A percentile compares a stretch with the other conserved stretches of the same genome.
Conservation (phyloP, 495 filamentous ascomycete genomes). For the Aspergillus hancockii region DNA sequence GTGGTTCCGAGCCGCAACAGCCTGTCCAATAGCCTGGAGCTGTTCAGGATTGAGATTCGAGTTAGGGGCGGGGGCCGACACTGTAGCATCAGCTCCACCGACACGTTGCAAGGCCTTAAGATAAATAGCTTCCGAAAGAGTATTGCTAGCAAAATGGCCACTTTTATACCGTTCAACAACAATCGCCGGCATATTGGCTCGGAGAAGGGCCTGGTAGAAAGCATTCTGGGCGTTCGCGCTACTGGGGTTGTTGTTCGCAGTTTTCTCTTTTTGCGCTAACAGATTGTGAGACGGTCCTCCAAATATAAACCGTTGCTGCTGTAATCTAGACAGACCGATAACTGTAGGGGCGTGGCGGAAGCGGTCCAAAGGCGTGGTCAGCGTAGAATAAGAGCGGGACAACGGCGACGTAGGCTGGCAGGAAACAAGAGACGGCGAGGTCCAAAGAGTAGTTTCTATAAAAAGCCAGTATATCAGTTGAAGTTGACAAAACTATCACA, state of each 20-base stretch:
- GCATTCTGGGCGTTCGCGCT: constrained; percentile 85
- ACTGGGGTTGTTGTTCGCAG: constrained; percentile 86
- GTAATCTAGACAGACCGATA: constrained; percentile 27
- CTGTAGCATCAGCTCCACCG: constrained; percentile 53
- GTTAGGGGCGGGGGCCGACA: constrained; percentile 31
- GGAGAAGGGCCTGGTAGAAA: constrained; percentile 89
- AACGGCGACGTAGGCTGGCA: constrained; percentile 20
- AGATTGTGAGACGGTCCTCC: constrained; percentile 57
- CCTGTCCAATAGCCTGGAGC: constrained; percentile 82
- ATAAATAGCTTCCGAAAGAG: constrained; percentile 71
- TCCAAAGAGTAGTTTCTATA: constrained; percentile 25
- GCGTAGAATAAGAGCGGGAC: constrained; percentile 40
- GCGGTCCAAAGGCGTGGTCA: constrained; percentile 31
- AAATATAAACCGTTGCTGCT: constrained; percentile 55
- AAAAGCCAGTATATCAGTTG: neutral
- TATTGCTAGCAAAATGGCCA: constrained; percentile 78
- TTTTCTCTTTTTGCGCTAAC: constrained; percentile 75
- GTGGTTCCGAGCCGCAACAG: constrained; percentile 71
- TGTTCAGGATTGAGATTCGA: constrained; percentile 59
- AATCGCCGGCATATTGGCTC: constrained; percentile 89
- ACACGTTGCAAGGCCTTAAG: constrained; percentile 69
- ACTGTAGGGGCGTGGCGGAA: constrained; percentile 25
- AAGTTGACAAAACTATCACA: neutral
- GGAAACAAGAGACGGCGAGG: constrained; percentile 23
- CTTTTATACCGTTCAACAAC: constrained; percentile 85